Evolutionary conservation across 306 rosid genomes (phyloP), one percentile per base, ranked within the genome.

Genomic region (Acacia melanoxylon): DNA sequence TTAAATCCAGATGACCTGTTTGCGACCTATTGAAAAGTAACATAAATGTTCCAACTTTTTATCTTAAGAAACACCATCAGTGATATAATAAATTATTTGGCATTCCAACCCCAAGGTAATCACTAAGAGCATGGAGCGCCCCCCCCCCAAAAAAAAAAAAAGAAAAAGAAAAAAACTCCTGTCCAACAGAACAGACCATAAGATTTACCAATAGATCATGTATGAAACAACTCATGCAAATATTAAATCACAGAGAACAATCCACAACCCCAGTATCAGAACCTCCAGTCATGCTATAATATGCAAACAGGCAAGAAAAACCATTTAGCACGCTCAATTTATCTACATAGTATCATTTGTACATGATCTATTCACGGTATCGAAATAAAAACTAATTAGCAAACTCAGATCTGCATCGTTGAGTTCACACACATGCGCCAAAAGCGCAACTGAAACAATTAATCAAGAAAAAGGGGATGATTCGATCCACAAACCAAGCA

Each of bases 401-500:
- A 68, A 80, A 67, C 44, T 6, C 29, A 68, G 85, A 83, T 86
- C 80, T 46, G 17, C 25, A 17, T 25, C 49, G 22, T n/a, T 25
- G 20, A 15, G 10, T 10, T 37, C 25, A 9, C 11, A 65, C 17
- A 14, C 48, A 44, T 8, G 0, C 1, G 22, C 20, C 2, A 76
- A 5, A 12, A 62, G 44, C 12, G 20, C 19, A 46, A 20, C 16
- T 46, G 81, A 65, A 75, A 79, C 45, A 65, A 70, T 37, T n/a
- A 29, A 48, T 42, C 68, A 74, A 49, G 68, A 14, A 12, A 49
- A 37, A 74, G 51, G 24, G 25, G 41, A 27, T 67, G 35, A 29
- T 77, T 41, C 20, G 42, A 58, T 6, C 52, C 10, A 22, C 4
- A 14, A 41, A 75, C 20, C 42, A 42, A 51, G 2, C 20, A 42